Base-by-base conservation (phyloP, 495 filamentous ascomycete species). In the Hypoxylon crocopeplum region DNA sequence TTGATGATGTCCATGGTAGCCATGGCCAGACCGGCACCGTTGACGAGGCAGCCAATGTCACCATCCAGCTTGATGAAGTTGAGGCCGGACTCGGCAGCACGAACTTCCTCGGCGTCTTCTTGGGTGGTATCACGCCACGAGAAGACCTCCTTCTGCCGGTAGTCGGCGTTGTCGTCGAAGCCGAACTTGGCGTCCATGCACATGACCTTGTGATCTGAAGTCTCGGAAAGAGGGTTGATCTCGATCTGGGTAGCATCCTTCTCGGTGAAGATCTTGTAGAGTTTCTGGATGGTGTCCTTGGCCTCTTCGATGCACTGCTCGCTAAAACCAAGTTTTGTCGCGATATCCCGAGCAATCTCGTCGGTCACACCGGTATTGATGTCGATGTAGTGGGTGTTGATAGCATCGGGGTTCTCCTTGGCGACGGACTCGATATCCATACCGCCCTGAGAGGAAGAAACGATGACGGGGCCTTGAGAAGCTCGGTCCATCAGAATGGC, bases 1-100 rank as follows among this genome's bases (percentile, higher is more conserved):
- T 98, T 98, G 84, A 98, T 98, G 78, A 98, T 98, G 77, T 98
- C 94, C 94, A 98, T 98, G 65, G 94, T 98, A 49, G 94, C 94
- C 94, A 98, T 98, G 72, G 94, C 94, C 53, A 98, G 88, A 80
- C 94, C 94, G 63, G 94, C 94, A 74, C 94, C 94, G 77, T 98
- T 98, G 79, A 98, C 94, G 73, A 98, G 82, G 81, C 94, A 98
- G 72, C 94, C 94, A 73, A 98, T 98, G 75, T 98, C 94, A 72
- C 94, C 94, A 74, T 97, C 95, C 37, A 98, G 88, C 84, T 98
- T 98, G 84, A 98, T 98, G 82, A 98, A 98, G 85, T 98, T 98
- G 48, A 98, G 82, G 49, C 92, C 93, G 44, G 84, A 88, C 83
- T 96, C 84, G 62, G 91, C 92, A 69, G 94, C 94, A 77, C 90